Evolutionary conservation across 345 rosid genomes (phyloP).

Genomic region (Durio zibethinus): DNA sequence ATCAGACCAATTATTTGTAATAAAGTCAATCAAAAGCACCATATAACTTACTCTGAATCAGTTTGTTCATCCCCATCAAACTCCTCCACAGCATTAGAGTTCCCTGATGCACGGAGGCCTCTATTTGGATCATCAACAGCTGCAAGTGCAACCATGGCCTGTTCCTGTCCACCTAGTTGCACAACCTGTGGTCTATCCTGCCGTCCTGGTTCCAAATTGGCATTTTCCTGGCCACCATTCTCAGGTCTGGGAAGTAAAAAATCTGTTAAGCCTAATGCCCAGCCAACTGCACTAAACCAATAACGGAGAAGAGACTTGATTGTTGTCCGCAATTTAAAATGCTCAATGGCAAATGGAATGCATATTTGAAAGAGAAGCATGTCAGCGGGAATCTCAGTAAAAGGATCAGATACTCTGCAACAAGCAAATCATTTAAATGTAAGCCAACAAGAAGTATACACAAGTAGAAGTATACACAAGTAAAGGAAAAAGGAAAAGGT

Average conservation of each 20-base stretch:
- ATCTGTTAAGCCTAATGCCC: conserved; percentile 87
- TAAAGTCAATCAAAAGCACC: conserved; percentile 6
- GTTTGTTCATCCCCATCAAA: conserved; percentile 73
- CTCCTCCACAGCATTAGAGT: conserved; percentile 48
- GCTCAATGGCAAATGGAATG: conserved; percentile 94
- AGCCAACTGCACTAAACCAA: conserved; percentile 90
- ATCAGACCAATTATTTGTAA: background rate
- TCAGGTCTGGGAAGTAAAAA: conserved; percentile 84
- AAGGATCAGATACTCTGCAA: conserved; percentile 92
- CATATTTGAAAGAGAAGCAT: conserved; percentile 98
- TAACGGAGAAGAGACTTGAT: conserved; percentile 85
- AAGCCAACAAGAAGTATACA: conserved; percentile 7
- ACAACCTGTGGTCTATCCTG: conserved; percentile 61
- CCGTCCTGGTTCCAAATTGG: conserved; percentile 69
- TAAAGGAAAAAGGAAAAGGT: background rate
- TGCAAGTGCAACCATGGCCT: conserved; percentile 57
- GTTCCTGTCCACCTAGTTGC: conserved; percentile 60
- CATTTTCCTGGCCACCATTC: conserved; percentile 67
- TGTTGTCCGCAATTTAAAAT: conserved; percentile 84
- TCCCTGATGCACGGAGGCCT: conserved; percentile 37
- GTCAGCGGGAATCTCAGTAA: conserved; percentile 97
- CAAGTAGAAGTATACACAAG: conserved; percentile 10
- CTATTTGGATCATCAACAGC: conserved; percentile 50
- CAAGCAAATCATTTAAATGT: conserved; percentile 3
- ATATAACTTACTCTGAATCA: conserved; percentile 77